Conservation (phyloP, 352 stramenopile species). For the Pythium periplocum region DNA sequence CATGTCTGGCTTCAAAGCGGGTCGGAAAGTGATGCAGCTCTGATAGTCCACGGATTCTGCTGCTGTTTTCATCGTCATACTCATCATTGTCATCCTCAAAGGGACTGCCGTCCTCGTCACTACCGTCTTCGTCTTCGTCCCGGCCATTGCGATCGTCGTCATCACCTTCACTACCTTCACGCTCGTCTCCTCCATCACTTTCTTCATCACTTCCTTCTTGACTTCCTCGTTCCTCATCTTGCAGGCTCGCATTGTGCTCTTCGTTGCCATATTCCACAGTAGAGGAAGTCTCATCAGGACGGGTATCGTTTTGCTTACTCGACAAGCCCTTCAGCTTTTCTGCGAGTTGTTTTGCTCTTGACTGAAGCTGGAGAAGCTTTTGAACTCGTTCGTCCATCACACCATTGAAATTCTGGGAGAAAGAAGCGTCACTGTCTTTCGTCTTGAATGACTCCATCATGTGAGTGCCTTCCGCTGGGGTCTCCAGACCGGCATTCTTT, state of each 20-base stretch:
- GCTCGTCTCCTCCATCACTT: background rate
- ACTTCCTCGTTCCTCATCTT: background rate
- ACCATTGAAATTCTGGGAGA: background rate
- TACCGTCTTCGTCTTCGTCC: constrained; percentile 3
- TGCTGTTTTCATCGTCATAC: background rate
- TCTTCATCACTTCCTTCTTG: constrained; percentile 1
- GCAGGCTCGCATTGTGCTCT: background rate
- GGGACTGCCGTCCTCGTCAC: constrained; percentile 1
- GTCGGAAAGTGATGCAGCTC: too few relatives aligned
- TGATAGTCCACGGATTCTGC: too few relatives aligned
- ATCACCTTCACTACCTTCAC: background rate
- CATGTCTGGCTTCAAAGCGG: too few relatives aligned
- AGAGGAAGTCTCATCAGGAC: too few relatives aligned
- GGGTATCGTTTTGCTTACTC: background rate
- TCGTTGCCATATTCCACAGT: background rate
- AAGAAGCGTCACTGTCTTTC: too few relatives aligned
- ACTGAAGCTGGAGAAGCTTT: constrained; percentile 15
- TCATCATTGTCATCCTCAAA: background rate
- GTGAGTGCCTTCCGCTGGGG: too few relatives aligned
- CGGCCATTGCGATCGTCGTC: background rate
- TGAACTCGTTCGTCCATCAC: constrained; percentile 8
- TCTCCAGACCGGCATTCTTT: too few relatives aligned
- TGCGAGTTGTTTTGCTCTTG: constrained; percentile 14
- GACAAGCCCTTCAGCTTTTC: constrained; percentile 10
- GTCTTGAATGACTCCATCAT: too few relatives aligned